Evolutionary conservation across 78 protist species (phyloP).

Genomic region (Creolimax fragrantissima): DNA sequence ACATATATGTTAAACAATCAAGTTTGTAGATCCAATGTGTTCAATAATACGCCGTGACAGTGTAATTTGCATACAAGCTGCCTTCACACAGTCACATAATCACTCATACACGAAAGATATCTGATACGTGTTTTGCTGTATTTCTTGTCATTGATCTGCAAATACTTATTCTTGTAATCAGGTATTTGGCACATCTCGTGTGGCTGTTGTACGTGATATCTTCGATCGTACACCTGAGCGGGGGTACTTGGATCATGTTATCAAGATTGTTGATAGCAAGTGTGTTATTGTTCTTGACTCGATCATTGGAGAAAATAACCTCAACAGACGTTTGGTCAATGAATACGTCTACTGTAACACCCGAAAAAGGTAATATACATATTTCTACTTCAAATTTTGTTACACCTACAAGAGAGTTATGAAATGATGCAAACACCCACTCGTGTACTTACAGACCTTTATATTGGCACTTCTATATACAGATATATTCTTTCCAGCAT

Average conservation of each 20-base stretch:
- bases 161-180: background rate
- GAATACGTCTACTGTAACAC: background rate
- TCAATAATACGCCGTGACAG: too few species aligned
- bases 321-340: background rate
- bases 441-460: background rate
- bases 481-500: background rate
- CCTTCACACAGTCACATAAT: too few species aligned
- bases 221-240: background rate
- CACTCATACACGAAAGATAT: too few species aligned
- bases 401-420: too few species aligned
- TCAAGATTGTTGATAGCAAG: background rate
- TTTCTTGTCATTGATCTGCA: too few species aligned
- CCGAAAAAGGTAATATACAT: background rate
- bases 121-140: too few species aligned
- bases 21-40: too few species aligned
- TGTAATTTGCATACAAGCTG: too few species aligned
- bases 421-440: background rate
- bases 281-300: background rate
- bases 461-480: background rate
- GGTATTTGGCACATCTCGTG: constrained; percentile 11
- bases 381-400: too few species aligned
- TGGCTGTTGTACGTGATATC: constrained; percentile 14
- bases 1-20: background rate
- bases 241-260: background rate
- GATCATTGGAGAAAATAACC: background rate